Base-by-base conservation (phyloP, 805 yeast genomes). In the Saccharomyces eubayanus region DNA sequence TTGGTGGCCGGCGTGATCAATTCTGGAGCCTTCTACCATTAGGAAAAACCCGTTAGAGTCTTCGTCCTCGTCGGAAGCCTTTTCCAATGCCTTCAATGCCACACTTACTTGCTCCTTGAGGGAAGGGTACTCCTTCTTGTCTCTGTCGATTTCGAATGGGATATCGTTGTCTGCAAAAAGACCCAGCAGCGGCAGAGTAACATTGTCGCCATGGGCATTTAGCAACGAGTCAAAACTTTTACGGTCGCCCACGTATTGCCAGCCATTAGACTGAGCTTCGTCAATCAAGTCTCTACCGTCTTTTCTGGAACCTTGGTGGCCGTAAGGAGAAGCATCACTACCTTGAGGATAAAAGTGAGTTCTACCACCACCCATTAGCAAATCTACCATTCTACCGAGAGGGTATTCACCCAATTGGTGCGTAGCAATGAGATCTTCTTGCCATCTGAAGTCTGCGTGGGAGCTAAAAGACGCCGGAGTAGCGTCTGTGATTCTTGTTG, bases 1-100 rank as follows among this genome's bases (percentile, higher is more conserved):
- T 62, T 80, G 84, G 72, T 91, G 97, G 47, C 97, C 97, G 5
- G 96, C 96, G 66, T 90, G 97, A 71, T 91, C 97, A 63, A 91
- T 90, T 69, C 97, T 79, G 5, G 96, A 87, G 20, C 97, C 97
- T 74, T 91, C 97, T 51, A 91, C 81, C 69, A 91, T 68, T 55
- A 91, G 69, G 73, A 91, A 90, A 69, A 91, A 90, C 0, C 97
- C 97, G 20, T 89, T 94, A 2, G 87, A 79, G 59, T 88, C 78
- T 58, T 78, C 71, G 24, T 36, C 43, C 24, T 36, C 43, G 10
- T 16, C 16, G 0, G 95, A 79, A 24, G 91, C 91, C 53, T 79
- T 73, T 2, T 78, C 72, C 59, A 90, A 75, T 0, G 89, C 83
- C 40, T 75, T 80, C 60, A 90, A 72, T 0, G 97, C 97, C 12